phyloP scores from a whole-genome alignment of 164 flowering plant species.

The Vitis rotundifolia region DNA sequence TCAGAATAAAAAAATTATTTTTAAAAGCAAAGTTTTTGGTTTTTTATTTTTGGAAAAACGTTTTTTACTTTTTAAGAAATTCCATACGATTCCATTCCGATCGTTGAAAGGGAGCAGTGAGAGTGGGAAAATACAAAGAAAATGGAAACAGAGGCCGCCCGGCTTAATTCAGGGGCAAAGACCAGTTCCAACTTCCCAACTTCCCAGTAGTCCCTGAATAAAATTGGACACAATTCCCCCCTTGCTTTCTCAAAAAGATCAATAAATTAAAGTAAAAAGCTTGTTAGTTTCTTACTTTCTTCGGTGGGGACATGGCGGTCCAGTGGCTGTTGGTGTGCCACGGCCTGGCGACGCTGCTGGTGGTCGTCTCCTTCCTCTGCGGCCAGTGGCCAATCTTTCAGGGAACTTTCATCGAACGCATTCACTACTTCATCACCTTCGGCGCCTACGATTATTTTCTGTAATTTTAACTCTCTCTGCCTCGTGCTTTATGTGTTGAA shows the following conservation, averaged over 20 bases:
- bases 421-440: slow-evolving; percentile 73
- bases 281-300: neutral
- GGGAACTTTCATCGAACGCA: slow-evolving; percentile 66
- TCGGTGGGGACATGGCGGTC: slow-evolving; percentile 41
- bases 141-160: no score
- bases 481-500: neutral
- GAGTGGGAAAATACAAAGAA: no score
- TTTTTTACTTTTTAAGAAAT: no score
- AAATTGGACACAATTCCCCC: neutral
- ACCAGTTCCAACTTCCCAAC: no score
- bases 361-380: slow-evolving; percentile 75
- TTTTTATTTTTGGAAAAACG: no score
- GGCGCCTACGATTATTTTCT: slow-evolving; percentile 84
- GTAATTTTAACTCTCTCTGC: slow-evolving; percentile 26
- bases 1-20: no score
- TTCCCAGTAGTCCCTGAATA: neutral
- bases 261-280: no score
- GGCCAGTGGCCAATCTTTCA: slow-evolving; percentile 94
- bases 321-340: slow-evolving; percentile 81
- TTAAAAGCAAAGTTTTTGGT: no score
- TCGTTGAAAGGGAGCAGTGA: no score
- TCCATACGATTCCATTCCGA: no score
- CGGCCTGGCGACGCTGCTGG: slow-evolving; percentile 55
- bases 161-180: no score
- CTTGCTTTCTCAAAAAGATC: no score